Evolutionary conservation across 2,329 filamentous ascomycete species (phyloP).

Genomic region (Aspergillus uvarum): DNA sequence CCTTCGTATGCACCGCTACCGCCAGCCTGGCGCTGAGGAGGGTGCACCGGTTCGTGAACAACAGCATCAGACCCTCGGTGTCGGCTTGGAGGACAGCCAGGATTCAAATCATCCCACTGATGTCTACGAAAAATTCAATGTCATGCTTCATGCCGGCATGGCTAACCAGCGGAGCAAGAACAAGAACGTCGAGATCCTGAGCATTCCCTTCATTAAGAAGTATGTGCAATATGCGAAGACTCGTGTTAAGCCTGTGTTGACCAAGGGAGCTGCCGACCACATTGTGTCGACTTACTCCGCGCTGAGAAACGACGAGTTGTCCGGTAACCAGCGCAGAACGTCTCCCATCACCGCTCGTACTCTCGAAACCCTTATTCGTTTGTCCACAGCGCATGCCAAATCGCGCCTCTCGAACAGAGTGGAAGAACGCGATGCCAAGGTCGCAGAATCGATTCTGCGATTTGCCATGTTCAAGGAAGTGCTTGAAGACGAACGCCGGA

Average conservation of each 20-base stretch:
- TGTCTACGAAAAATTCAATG: slow-evolving; percentile 93
- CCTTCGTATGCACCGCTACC: slow-evolving; percentile 93
- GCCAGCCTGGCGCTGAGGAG: slow-evolving; percentile 88
- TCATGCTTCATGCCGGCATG: slow-evolving; percentile 92
- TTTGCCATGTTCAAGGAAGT: slow-evolving; percentile 98
- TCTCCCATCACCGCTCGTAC: slow-evolving; percentile 96
- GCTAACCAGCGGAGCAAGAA: slow-evolving; percentile 72
- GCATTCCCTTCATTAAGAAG: slow-evolving; percentile 98
- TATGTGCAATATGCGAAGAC: slow-evolving; percentile 98
- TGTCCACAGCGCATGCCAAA: slow-evolving; percentile 94
- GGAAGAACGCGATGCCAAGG: slow-evolving; percentile 82
- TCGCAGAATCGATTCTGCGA: slow-evolving; percentile 84
- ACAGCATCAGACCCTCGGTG: slow-evolving; percentile 76
- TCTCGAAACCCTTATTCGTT: slow-evolving; percentile 94
- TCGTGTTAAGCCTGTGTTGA: slow-evolving; percentile 83
- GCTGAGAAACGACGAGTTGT: slow-evolving; percentile 91
- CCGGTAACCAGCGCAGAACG: slow-evolving; percentile 88
- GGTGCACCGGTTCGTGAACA: slow-evolving; percentile 92
- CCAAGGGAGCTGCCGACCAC: slow-evolving; percentile 86
- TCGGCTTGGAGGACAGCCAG: slow-evolving; percentile 76
- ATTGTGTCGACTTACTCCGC: slow-evolving; percentile 90
- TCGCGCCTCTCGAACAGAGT: slow-evolving; percentile 82
- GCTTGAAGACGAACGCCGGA: slow-evolving; percentile 71
- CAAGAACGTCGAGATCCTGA: slow-evolving; percentile 82
- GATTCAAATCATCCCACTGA: slow-evolving; percentile 73